phyloP scores from a whole-genome alignment of 1,139 yeast genomes.

The Eremothecium sinecaudum region DNA sequence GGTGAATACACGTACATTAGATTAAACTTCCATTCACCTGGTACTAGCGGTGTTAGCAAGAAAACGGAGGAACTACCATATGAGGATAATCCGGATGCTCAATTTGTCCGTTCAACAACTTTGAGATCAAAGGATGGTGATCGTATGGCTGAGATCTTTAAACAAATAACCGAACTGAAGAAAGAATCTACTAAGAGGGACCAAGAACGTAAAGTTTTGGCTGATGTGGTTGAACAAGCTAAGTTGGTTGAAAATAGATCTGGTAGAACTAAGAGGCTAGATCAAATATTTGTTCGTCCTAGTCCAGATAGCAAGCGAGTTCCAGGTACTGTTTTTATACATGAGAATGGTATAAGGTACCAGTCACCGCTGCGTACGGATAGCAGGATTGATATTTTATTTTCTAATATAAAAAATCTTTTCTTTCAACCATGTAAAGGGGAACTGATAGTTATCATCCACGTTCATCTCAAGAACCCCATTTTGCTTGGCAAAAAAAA shows the following conservation, averaged over 20 bases:
- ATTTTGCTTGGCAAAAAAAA: slow-evolving; percentile 93
- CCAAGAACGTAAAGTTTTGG: slow-evolving; percentile 81
- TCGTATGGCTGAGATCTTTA: slow-evolving; percentile 83
- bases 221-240: slow-evolving; percentile 92
- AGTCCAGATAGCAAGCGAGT: slow-evolving; percentile 93
- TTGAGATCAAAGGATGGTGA: slow-evolving; percentile 86
- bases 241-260: slow-evolving; percentile 71
- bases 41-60: slow-evolving; percentile 62
- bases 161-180: slow-evolving; percentile 85
- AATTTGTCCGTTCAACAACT: slow-evolving; percentile 76
- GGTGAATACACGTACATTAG: slow-evolving; percentile 89
- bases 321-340: slow-evolving; percentile 85
- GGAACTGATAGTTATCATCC: slow-evolving; percentile 85
- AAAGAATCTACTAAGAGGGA: slow-evolving; percentile 87
- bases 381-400: slow-evolving; percentile 78
- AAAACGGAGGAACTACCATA: slow-evolving; percentile 78
- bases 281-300: slow-evolving; percentile 85
- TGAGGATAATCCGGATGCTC: slow-evolving; percentile 78
- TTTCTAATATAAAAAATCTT: slow-evolving; percentile 83
- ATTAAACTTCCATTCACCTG: slow-evolving; percentile 89
- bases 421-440: slow-evolving; percentile 96
- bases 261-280: slow-evolving; percentile 75
- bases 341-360: slow-evolving; percentile 92
- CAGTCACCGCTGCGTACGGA: slow-evolving; percentile 76
- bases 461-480: slow-evolving; percentile 85